Base-by-base conservation (phyloP, 2,329 filamentous ascomycete species). In the Aschersonia sp. region DNA sequence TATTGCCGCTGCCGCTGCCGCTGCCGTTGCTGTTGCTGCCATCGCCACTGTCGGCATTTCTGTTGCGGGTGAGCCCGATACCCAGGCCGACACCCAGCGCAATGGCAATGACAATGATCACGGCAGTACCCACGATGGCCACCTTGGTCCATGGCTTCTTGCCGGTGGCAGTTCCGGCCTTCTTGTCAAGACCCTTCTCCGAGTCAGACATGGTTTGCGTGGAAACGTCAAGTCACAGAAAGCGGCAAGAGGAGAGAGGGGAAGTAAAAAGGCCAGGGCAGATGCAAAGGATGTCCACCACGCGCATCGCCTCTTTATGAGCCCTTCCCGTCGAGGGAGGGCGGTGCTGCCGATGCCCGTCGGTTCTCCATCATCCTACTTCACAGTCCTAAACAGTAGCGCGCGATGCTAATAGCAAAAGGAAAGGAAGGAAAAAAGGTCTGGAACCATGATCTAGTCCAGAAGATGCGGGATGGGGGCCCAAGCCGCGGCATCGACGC, bases 61-160 rank as follows among this genome's bases (percentile, higher is more conserved):
- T 37, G 35, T 12, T 37, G 35, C 59, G 58, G 4, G 64, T 65
- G 14, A 80, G 62, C 8, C 77, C 76, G 5, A 81, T 60, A 4
- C 76, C 76, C 2, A 81, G 63, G 4, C 77, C 78, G 14, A 81
- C 59, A 0, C 66, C 72, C 7, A 79, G 59, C 0, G 59, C 71
- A 40, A 77, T 53, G 45, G 63, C 51, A 35, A 61, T 47, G 39
- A 61, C 47, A 12, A 58, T 32, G 8, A 37, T n/a, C 2, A 39
- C 35, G 35, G 12, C 12, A 12, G 35, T 12, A 12, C 35, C 35
- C 35, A 4, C 35, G 12, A 37, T 37, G 35, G 8, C 4, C 2
- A 37, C 12, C 35, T 37, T 37, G 2, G 12, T 8, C 35, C 35
- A 37, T 12, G 12, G 35, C 35, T 12, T 8, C 3, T 37, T 37